These are phyloP conservation scores for Crucibulum cyathiforme DNA, from an alignment of 1,284 basidiomycete genomes.

Conservation along the genomic window DNA sequence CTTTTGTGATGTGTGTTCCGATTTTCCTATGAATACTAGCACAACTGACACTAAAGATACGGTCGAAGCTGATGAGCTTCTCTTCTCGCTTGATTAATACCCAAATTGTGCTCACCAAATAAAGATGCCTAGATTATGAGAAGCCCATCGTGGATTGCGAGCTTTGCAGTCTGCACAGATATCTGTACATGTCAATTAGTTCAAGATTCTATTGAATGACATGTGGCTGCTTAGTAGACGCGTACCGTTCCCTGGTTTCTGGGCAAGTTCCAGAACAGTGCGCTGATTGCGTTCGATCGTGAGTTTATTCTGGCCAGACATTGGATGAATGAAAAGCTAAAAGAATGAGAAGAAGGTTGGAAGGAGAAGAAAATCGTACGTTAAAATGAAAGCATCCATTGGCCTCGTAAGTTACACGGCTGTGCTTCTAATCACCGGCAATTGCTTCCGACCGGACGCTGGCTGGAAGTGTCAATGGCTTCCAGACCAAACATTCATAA, in stretches of 20 bases:
- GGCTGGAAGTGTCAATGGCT: too few species aligned
- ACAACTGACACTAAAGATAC: conserved; percentile 67
- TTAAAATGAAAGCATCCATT: background rate
- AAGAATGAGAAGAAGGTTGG: background rate
- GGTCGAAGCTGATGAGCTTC: background rate
- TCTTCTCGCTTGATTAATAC: background rate
- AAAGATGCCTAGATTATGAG: conserved; percentile 81
- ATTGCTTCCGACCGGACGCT: too few species aligned
- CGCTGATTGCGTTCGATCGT: conserved; percentile 74
- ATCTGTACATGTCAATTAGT: conserved; percentile 49
- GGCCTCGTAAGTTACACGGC: background rate
- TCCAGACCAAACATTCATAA: too few species aligned
- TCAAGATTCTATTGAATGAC: background rate
- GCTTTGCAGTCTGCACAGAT: conserved; percentile 86
- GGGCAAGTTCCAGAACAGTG: conserved; percentile 67
- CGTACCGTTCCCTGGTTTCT: conserved; percentile 78
- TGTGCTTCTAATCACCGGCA: too few species aligned
- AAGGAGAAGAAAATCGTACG: background rate
- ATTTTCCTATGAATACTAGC: conserved; percentile 90
- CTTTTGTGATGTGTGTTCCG: conserved; percentile 85
- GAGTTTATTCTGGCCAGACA: conserved; percentile 60
- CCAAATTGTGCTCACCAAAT: conserved; percentile 61
- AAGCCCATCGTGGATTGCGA: conserved; percentile 81
- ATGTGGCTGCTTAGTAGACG: conserved; percentile 8
- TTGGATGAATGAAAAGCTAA: conserved; percentile 10